These are phyloP conservation scores for Allium fistulosum DNA, from an alignment of 106 monocot genomes.

Conservation along the genomic window DNA sequence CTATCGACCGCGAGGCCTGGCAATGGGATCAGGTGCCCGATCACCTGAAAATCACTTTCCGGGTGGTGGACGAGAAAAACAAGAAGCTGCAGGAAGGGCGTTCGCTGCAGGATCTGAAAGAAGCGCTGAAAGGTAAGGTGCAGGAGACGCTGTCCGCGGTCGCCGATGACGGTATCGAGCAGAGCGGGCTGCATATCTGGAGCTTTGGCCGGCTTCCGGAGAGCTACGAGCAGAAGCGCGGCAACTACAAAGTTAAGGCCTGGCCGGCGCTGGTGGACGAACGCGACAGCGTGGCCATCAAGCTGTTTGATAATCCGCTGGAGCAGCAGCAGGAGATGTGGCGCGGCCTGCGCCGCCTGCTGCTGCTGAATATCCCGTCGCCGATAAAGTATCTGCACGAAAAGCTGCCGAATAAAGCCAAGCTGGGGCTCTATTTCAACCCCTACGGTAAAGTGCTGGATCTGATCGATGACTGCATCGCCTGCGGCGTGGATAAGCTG, in stretches of 20 bases:
- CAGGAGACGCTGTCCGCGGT: not conserved
- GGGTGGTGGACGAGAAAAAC: not conserved
- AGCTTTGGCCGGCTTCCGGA: not conserved
- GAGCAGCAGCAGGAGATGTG: not conserved
- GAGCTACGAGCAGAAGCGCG: not conserved
- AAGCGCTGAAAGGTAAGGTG: no score
- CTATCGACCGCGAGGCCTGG: not conserved
- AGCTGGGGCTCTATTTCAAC: not conserved
- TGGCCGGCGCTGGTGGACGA: not conserved
- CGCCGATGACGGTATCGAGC: not conserved
- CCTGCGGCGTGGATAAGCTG: not conserved
- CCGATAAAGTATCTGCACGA: not conserved
- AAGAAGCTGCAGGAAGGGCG: not conserved
- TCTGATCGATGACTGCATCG: not conserved
- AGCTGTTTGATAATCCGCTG: not conserved
- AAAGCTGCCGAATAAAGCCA: not conserved
- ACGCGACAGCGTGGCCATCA: not conserved
- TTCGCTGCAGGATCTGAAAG: not conserved
- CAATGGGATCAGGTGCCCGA: not conserved
- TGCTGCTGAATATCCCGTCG: not conserved
- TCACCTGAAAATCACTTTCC: not conserved
- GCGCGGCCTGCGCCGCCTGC: not conserved
- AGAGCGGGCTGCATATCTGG: not conserved
- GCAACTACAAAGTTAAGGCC: not conserved
- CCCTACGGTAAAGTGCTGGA: not conserved